Percentiles rank a stretch among this genome's conserved stretches.
Evolutionary conservation across 2,329 filamentous ascomycete genomes (phyloP).

Genomic region (Stagonosporopsis vannaccii): DNA sequence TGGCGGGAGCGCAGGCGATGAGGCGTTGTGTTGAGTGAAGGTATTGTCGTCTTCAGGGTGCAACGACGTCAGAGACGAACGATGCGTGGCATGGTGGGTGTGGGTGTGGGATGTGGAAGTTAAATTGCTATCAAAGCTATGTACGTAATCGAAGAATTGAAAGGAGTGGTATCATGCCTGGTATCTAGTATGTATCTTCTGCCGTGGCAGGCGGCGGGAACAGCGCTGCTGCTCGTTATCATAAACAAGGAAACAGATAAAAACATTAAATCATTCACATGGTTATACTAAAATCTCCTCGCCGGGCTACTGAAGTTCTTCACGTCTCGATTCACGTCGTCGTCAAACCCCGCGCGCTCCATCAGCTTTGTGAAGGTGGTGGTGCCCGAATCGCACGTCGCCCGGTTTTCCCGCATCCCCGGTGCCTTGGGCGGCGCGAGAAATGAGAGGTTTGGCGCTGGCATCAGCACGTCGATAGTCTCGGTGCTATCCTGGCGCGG

Average conservation of each 20-base stretch:
- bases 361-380: constrained; percentile 54
- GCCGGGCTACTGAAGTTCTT: constrained; percentile 34
- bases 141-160: constrained; percentile 11
- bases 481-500: constrained; percentile 49
- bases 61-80: no score
- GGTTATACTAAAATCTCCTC: constrained; percentile 2
- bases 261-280: background rate
- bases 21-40: no score
- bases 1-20: no score
- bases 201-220: constrained; percentile 14
- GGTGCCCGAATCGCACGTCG: constrained; percentile 39
- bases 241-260: background rate
- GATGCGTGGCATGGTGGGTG: background rate
- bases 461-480: constrained; percentile 56
- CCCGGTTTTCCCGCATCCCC: constrained; percentile 42
- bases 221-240: constrained; percentile 9
- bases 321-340: constrained; percentile 37
- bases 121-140: constrained; percentile 18
- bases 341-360: constrained; percentile 52
- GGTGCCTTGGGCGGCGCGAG: constrained; percentile 42
- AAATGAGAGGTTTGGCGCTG: constrained; percentile 40
- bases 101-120: background rate
- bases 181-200: constrained; percentile 15
- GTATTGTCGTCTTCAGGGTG: no score
- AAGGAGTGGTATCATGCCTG: constrained; percentile 14